phyloP scores from a whole-genome alignment of 2,329 filamentous ascomycete genomes.

The Xylariaceae sp. region DNA sequence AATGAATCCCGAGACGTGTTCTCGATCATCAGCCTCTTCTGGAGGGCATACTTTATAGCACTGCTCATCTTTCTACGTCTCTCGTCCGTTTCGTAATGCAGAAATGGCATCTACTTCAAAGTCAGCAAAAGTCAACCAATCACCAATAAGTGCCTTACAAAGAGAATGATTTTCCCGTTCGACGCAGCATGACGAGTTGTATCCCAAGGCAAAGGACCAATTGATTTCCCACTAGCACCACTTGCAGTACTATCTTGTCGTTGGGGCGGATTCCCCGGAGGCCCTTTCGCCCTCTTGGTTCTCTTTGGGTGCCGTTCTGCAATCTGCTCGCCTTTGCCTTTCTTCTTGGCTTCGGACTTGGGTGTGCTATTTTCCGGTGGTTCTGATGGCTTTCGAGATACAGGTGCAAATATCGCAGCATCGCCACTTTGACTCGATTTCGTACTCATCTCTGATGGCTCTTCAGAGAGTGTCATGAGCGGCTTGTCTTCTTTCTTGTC shows the following conservation, averaged over 20 bases:
- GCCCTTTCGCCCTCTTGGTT: slow-evolving; percentile 30
- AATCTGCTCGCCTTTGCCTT: slow-evolving; percentile 34
- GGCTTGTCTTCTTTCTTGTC: slow-evolving; percentile 27
- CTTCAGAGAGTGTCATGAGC: slow-evolving; percentile 27
- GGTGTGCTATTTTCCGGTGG: slow-evolving; percentile 19
- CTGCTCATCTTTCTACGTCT: slow-evolving; percentile 53
- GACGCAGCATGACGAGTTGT: slow-evolving; percentile 27
- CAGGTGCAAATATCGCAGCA: slow-evolving; percentile 9
- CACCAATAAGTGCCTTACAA: slow-evolving; percentile 25
- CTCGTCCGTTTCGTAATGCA: slow-evolving; percentile 60
- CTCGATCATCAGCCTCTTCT: slow-evolving; percentile 28
- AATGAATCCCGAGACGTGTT: slow-evolving; percentile 38
- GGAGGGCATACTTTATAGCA: slow-evolving; percentile 37
- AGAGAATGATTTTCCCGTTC: slow-evolving; percentile 34
- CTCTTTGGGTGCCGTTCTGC: slow-evolving; percentile 34
- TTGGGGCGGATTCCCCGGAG: slow-evolving; percentile 34
- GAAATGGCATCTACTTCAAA: slow-evolving; percentile 54
- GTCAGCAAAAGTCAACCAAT: neutral
- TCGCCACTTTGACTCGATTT: slow-evolving; percentile 16
- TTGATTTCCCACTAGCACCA: slow-evolving; percentile 15
- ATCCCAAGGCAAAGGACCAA: slow-evolving; percentile 26
- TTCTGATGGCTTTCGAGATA: slow-evolving; percentile 17
- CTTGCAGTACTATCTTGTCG: slow-evolving; percentile 28
- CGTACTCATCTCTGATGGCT: slow-evolving; percentile 22
- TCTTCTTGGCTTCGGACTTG: slow-evolving; percentile 31